Base-by-base conservation (phyloP, 306 rosid species). In the Gynostemma pentaphyllum region DNA sequence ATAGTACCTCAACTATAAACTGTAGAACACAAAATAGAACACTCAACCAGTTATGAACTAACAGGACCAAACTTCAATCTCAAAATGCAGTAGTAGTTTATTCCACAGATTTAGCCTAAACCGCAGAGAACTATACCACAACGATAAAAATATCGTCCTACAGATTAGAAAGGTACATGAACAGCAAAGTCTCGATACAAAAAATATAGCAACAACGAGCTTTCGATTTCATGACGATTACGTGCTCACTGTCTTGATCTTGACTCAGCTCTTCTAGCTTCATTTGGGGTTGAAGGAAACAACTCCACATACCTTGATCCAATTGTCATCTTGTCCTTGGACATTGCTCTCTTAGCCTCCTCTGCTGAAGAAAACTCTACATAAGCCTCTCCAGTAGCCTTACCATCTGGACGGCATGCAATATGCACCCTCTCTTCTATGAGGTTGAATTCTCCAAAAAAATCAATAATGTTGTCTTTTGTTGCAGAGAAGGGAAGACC, bases 281-380 rank as follows among this genome's bases (percentile, higher is more conserved):
- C 99, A 74, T 84, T 96, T 18, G 88, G 84, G 59, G 99, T 94
- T 21, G 99, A 94, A 44, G 99, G 99, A 69, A 94, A 94, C 82
- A 94, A 81, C 81, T 94, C 99, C 76, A 88, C 97, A 56, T 94
- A 94, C 85, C 99, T 88, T 39, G 99, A 88, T 41, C 99, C 99
- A 21, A 94, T 94, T 29, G 88, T 88, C 97, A 86, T 94, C 85
- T 94, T 94, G 76, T 94, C 99, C 81, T 81, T 94, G 81, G 79
- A 49, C 97, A 94, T 94, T 19, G 99, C 97, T 56, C 71, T 81
- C 81, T 84, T 88, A 4, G 99, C 99, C 81, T 94, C 97, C 6
- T 86, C 99, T 5, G 72, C 69, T 19, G 99, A 86, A 13, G 70
- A 75, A 78, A 94, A 94, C 87, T 94, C 99, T 45, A 89, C 99